phyloP scores from a whole-genome alignment of 31 red algal species.

The Bonnemaisonia californica region DNA sequence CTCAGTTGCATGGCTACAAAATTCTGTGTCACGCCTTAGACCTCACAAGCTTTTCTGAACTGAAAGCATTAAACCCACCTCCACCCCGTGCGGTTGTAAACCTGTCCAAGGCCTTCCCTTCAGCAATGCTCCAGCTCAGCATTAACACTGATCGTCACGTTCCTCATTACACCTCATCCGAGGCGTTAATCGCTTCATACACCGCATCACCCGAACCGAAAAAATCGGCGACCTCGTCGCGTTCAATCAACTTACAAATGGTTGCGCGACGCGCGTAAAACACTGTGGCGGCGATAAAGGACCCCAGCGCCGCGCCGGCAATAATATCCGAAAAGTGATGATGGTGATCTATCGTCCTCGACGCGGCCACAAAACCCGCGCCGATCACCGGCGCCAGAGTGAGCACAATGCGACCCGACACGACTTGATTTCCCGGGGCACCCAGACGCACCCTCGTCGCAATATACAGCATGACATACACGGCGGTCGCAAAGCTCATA shows the following conservation, averaged over 20 bases:
- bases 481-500: slow-evolving; percentile 60
- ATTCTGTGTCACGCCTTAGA: too few species aligned
- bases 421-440: neutral
- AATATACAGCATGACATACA: slow-evolving; percentile 41
- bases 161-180: too few species aligned
- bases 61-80: too few species aligned
- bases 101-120: too few species aligned
- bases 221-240: too few species aligned
- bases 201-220: too few species aligned
- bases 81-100: too few species aligned
- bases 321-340: slow-evolving; percentile 86
- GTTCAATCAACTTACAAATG: slow-evolving; percentile 22
- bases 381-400: slow-evolving; percentile 26
- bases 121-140: too few species aligned
- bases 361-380: slow-evolving; percentile 63
- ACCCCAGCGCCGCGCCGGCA: slow-evolving; percentile 61
- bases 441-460: neutral
- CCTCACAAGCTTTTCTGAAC: too few species aligned
- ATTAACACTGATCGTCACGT: too few species aligned
- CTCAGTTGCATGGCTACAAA: too few species aligned
- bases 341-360: slow-evolving; percentile 84
- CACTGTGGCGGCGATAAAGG: slow-evolving; percentile 30
- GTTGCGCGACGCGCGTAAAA: slow-evolving; percentile 14
- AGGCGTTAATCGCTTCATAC: too few species aligned
- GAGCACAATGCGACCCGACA: slow-evolving; percentile 26